phyloP scores from a whole-genome alignment of 2,329 filamentous ascomycete species.

The Mariannaea sp. region DNA sequence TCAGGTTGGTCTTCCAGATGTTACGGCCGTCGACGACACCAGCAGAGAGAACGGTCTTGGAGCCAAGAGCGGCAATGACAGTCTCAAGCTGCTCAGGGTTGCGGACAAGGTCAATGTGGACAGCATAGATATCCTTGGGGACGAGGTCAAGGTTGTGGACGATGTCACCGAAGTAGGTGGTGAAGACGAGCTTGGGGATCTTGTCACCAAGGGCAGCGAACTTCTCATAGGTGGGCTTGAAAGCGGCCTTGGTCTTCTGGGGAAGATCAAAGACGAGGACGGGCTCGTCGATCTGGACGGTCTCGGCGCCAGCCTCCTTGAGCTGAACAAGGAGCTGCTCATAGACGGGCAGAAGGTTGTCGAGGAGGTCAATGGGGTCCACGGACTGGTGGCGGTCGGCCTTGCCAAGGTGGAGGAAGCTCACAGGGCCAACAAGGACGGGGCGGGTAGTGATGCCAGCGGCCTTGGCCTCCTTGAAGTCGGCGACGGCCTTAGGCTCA shows the following conservation, averaged over 20 bases:
- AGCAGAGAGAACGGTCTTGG: conserved; percentile 88
- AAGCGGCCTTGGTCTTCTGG: conserved; percentile 88
- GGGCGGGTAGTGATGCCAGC: conserved; percentile 91
- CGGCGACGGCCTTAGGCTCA: conserved; percentile 89
- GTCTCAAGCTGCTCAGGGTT: conserved; percentile 96
- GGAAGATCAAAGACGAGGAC: conserved; percentile 94
- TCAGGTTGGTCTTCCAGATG: conserved; percentile 99
- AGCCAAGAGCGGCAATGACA: conserved; percentile 79
- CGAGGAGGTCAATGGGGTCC: conserved; percentile 89
- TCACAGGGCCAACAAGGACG: conserved; percentile 93
- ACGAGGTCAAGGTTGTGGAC: conserved; percentile 97
- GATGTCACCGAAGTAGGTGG: conserved; percentile 99
- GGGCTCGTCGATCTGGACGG: conserved; percentile 98
- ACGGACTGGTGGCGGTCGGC: conserved; percentile 94
- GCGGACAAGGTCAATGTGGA: conserved; percentile 96
- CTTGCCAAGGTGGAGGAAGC: conserved; percentile 97
- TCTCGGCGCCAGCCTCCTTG: conserved; percentile 94
- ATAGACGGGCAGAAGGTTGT: conserved; percentile 93
- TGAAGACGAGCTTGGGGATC: conserved; percentile 85
- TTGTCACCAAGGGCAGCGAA: conserved; percentile 75
- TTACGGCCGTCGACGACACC: conserved; percentile 99
- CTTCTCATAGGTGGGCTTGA: conserved; percentile 97
- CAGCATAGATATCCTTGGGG: conserved; percentile 76
- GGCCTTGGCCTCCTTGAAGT: conserved; percentile 98
- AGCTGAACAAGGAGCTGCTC: conserved; percentile 90